These are phyloP conservation scores for Phoenix roebelenii DNA, from an alignment of 176 grass and related monocot species.

Conservation along the genomic window DNA sequence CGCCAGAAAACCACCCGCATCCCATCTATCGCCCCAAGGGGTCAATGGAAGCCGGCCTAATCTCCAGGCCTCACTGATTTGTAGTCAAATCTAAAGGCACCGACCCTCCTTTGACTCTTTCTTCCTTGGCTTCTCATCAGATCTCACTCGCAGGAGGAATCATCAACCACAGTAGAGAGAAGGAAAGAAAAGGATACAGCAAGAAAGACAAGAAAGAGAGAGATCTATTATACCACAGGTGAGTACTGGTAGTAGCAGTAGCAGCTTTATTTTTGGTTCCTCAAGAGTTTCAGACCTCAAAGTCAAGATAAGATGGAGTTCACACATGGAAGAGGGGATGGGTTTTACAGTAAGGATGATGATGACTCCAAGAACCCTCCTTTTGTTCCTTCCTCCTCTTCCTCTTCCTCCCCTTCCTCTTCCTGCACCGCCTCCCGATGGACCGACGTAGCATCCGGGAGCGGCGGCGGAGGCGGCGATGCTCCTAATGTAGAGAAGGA, in stretches of 20 bases:
- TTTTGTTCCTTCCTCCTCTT: not conserved
- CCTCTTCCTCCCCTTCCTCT: slow-evolving; percentile 15
- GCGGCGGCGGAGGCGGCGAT: slow-evolving; percentile 1
- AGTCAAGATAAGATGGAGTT: slow-evolving; percentile 22
- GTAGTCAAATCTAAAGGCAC: slow-evolving; percentile 11
- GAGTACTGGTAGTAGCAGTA: no score
- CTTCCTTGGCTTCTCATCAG: not conserved
- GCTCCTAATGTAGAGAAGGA: slow-evolving; percentile 54
- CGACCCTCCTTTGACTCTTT: not conserved
- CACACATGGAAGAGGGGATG: slow-evolving; percentile 20
- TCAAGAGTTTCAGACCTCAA: no score
- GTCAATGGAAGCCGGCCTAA: slow-evolving; percentile 2
- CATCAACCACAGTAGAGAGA: no score
- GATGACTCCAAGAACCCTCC: slow-evolving; percentile 10
- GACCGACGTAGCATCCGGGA: slow-evolving; percentile 4
- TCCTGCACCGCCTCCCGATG: slow-evolving; percentile 1
- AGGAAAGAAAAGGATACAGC: no score
- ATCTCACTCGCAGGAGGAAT: no score
- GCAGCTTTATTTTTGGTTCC: no score
- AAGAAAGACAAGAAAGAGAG: no score
- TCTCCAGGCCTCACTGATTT: slow-evolving; percentile 2
- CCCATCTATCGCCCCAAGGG: slow-evolving; percentile 12
- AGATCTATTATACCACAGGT: no score
- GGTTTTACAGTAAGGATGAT: slow-evolving; percentile 19
- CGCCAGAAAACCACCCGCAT: not conserved